Evolutionary conservation across 23 red algal species (phyloP), one percentile per base, ranked within the genome.

Genomic region (Gracilariopsis chorda): DNA sequence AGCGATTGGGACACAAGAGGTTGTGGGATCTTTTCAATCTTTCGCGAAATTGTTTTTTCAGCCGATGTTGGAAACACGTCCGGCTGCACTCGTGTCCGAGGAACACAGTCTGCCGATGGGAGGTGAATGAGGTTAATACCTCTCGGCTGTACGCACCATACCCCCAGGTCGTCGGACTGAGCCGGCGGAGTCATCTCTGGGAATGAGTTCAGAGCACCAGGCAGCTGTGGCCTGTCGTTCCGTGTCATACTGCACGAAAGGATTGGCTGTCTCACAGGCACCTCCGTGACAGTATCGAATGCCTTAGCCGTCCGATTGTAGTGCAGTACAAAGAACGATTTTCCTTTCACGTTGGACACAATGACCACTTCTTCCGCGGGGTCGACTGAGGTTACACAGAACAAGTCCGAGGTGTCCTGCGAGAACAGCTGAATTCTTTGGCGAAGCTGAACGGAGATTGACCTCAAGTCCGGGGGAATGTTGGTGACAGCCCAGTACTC

Each of bases 131-230:
- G 48, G 45, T 94, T 64, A 47, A 94, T 94, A 28, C 75, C 80
- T 39, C 79, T 45, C 72, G 92, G 92, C 57, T 94, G 92, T 16
- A 94, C 92, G 48, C 92, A 94, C 92, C 92, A 94, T 12, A 94
- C 68, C 13, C 92, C 92, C 25, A 88, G 37, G 41, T 94, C 92
- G 17, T 87, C 83, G 7, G 25, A 64, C 42, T 94, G 84, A 21
- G 47, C 55, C 17, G 41, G 34, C 24, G 44, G 24, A 6, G 25
- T 86, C 39, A 73, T 42, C 2, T 73, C 67, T 19, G 67, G 6
- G 25, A 80, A 80, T 39, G 76, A 80, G 35, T 42, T 48, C 10
- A 34, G 23, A 48, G 61, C 51, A 64, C 61, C 65, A 65, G 70
- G 65, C 46, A 41, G n/a, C 16, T 34, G 59, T 68, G 57, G 56